A percentile compares a stretch with the other conserved stretches of the same genome.
Conservation (phyloP, 306 rosid species). For the Trichosanthes cucumerina region DNA sequence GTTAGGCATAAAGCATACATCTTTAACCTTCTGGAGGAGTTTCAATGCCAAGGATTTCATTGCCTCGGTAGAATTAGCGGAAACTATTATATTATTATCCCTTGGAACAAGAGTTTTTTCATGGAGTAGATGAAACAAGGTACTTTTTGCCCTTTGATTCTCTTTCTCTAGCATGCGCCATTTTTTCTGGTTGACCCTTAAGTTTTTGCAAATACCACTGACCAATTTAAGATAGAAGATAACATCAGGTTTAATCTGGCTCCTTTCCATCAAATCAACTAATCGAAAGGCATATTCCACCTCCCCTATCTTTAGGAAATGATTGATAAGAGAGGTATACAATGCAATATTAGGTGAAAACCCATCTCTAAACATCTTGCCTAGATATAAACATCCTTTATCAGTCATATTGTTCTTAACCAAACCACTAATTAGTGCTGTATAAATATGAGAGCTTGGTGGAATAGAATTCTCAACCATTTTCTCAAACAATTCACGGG, state of each 20-base stretch:
- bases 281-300: constrained; percentile 28
- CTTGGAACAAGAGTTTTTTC: constrained; percentile 7
- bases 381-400: constrained; percentile 27
- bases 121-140: constrained; percentile 22
- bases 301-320: constrained; percentile 26
- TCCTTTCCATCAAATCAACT: constrained; percentile 23
- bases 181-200: background rate
- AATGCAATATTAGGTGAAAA: constrained; percentile 25
- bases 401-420: constrained; percentile 28
- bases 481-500: constrained; percentile 24
- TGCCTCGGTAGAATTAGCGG: constrained; percentile 6
- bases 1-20: constrained; percentile 16
- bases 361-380: constrained; percentile 31
- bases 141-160: constrained; percentile 13
- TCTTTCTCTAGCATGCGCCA: background rate
- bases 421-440: constrained; percentile 30
- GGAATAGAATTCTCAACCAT: constrained; percentile 30
- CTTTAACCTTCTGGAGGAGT: constrained; percentile 18
- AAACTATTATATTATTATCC: constrained; percentile 7
- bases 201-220: constrained; percentile 26
- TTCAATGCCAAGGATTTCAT: constrained; percentile 19
- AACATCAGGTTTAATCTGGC: constrained; percentile 21
- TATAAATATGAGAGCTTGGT: constrained; percentile 31
- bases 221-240: constrained; percentile 17
- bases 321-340: constrained; percentile 25